These are phyloP conservation scores for Globisporangium echinulatum DNA, from an alignment of 352 stramenopile species.

Conservation along the genomic window DNA sequence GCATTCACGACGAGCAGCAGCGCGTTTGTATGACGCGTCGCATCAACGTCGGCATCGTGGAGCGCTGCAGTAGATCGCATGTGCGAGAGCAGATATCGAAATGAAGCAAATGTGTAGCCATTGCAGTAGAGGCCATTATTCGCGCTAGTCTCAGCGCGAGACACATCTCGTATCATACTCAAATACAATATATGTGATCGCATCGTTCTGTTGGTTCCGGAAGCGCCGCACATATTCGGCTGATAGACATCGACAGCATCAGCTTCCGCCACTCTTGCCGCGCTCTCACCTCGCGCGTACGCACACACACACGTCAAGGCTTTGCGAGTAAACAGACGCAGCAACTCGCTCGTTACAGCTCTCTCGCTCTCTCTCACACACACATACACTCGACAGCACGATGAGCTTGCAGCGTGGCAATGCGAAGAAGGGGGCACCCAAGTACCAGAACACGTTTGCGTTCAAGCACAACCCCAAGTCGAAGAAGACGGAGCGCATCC, in stretches of 20 bases:
- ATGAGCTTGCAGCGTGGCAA: conserved; percentile 87
- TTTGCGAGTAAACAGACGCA: neutral
- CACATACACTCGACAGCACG: neutral
- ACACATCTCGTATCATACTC: neutral
- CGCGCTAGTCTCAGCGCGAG: neutral
- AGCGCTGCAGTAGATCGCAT: conserved; percentile 5
- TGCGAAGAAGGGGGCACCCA: conserved; percentile 84
- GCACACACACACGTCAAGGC: neutral
- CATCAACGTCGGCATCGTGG: conserved; percentile 6
- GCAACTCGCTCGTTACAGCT: neutral
- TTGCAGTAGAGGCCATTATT: neutral
- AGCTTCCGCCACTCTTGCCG: neutral
- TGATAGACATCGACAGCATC: neutral
- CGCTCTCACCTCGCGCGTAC: neutral
- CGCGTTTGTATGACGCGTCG: conserved; percentile 15
- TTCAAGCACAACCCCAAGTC: conserved; percentile 98
- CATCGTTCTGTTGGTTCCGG: neutral
- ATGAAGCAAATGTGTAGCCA: conserved; percentile 4
- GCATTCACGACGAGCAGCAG: conserved; percentile 41
- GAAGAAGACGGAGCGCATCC: conserved; percentile 95
- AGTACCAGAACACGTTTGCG: conserved; percentile 97
- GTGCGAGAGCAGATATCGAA: neutral
- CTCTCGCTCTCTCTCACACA: neutral
- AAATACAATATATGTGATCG: neutral
- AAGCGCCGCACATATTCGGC: neutral